Evolutionary conservation across 2,329 filamentous ascomycete species (phyloP).

Genomic region (Lecanosticta acicola): DNA sequence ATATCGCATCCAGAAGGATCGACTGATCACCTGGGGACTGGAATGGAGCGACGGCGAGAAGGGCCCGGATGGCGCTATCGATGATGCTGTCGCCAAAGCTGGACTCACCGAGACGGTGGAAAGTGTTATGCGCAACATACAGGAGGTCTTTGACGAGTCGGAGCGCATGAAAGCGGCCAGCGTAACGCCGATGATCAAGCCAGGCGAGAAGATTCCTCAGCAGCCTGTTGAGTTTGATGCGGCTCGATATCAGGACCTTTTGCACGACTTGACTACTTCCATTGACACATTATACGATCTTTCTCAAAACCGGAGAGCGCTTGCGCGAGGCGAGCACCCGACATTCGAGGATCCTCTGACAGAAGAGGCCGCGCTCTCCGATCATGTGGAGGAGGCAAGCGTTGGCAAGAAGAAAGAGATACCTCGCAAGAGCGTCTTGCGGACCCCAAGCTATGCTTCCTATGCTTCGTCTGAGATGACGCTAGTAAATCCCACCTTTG

Average conservation of each 20-base stretch:
- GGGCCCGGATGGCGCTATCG: slow-evolving; percentile 63
- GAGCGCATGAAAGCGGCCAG: slow-evolving; percentile 58
- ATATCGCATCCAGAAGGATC: slow-evolving; percentile 72
- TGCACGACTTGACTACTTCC: slow-evolving; percentile 67
- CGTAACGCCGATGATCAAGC: slow-evolving; percentile 28
- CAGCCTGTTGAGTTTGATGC: slow-evolving; percentile 56
- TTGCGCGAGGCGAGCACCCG: slow-evolving; percentile 34
- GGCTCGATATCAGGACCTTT: slow-evolving; percentile 66
- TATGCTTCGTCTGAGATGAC: slow-evolving; percentile 39
- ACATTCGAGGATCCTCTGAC: slow-evolving; percentile 21
- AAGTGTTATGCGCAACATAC: slow-evolving; percentile 74
- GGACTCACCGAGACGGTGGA: slow-evolving; percentile 71
- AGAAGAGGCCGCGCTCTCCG: background rate
- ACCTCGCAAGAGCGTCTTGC: slow-evolving; percentile 12
- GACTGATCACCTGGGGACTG: slow-evolving; percentile 71
- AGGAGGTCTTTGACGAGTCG: slow-evolving; percentile 70
- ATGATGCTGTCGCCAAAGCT: slow-evolving; percentile 60
- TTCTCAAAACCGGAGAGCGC: slow-evolving; percentile 57
- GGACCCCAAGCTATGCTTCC: slow-evolving; percentile 30
- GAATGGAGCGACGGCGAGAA: slow-evolving; percentile 70
- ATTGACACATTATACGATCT: slow-evolving; percentile 77
- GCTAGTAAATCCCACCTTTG: slow-evolving; percentile 37
- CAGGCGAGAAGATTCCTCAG: slow-evolving; percentile 30
- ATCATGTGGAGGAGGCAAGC: slow-evolving; percentile 8
- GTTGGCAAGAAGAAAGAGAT: slow-evolving; percentile 7